These are phyloP conservation scores for Paradendryphiella salina DNA, from an alignment of 2,329 filamentous ascomycete species.

Conservation along the genomic window DNA sequence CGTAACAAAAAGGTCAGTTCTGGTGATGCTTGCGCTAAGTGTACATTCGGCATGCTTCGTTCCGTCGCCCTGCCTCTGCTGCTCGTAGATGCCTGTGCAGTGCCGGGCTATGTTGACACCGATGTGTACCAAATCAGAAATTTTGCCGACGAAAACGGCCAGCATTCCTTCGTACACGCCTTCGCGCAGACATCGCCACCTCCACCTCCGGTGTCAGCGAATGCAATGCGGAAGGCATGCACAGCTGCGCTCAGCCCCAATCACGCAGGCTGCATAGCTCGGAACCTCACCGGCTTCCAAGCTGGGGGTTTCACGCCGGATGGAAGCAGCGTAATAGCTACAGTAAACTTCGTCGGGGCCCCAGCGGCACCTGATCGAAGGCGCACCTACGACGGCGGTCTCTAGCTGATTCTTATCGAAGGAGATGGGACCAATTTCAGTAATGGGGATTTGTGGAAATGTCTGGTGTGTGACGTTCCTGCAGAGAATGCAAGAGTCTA, in stretches of 20 bases:
- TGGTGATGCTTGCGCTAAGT: no score
- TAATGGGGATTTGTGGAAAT: constrained; percentile 55
- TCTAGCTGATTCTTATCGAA: constrained; percentile 4
- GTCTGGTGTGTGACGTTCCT: constrained; percentile 52
- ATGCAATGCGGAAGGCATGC: constrained; percentile 38
- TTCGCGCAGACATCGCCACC: constrained; percentile 13
- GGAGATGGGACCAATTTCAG: constrained; percentile 43
- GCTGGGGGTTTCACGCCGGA: constrained; percentile 49
- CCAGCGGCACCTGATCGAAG: no score
- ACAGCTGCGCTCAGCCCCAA: constrained; percentile 40
- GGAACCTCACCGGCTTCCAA: constrained; percentile 22
- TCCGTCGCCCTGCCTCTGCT: not conserved
- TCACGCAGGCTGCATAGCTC: constrained; percentile 22
- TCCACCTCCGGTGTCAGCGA: constrained; percentile 40
- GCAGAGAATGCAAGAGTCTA: constrained; percentile 47
- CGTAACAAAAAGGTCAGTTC: no score
- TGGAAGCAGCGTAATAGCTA: constrained; percentile 50
- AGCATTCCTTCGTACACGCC: not conserved
- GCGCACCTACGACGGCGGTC: no score
- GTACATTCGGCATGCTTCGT: not conserved
- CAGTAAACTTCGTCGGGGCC: constrained; percentile 16
- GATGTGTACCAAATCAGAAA: not conserved
- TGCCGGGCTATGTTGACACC: not conserved
- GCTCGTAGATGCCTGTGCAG: not conserved
- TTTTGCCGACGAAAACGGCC: not conserved